Conservation (phyloP, 2,329 filamentous ascomycete genomes). For the Herpotrichia juniperi region DNA sequence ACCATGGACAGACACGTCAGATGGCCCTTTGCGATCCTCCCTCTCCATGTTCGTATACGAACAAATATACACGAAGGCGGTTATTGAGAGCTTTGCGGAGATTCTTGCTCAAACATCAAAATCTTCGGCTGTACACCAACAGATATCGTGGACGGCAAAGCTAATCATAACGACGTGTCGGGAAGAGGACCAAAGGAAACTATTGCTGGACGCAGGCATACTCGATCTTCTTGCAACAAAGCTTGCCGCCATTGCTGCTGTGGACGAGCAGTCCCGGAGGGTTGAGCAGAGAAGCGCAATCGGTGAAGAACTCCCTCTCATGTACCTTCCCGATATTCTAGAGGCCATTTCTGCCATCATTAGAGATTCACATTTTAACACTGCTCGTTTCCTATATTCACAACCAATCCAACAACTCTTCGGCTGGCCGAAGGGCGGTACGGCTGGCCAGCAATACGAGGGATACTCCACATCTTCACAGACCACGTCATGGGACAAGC, state of each 20-base stretch:
- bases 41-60: conserved; percentile 40
- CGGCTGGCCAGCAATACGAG: conserved; percentile 22
- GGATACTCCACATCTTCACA: conserved; percentile 19
- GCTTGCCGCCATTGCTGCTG: conserved; percentile 56
- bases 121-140: conserved; percentile 62
- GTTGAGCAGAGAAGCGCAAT: conserved; percentile 20
- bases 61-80: conserved; percentile 65
- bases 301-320: conserved; percentile 46
- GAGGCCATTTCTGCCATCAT: conserved; percentile 80
- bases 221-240: conserved; percentile 79
- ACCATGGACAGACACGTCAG: conserved; percentile 56
- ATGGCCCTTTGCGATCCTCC: conserved; percentile 62
- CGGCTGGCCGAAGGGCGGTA: conserved; percentile 33
- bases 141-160: conserved; percentile 65
- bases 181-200: conserved; percentile 71
- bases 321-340: conserved; percentile 72
- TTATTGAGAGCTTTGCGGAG: conserved; percentile 66
- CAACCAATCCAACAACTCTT: conserved; percentile 45
- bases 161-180: conserved; percentile 69
- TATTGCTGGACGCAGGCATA: conserved; percentile 74
- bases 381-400: conserved; percentile 64
- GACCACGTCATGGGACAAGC: conserved; percentile 34
- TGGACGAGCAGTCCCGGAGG: conserved; percentile 28
- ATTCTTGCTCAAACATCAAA: conserved; percentile 68
- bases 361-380: conserved; percentile 77